Evolutionary conservation across 2,329 filamentous ascomycete genomes (phyloP), one percentile per base, ranked within the genome.

Genomic region (Pseudogymnoascus sp.): DNA sequence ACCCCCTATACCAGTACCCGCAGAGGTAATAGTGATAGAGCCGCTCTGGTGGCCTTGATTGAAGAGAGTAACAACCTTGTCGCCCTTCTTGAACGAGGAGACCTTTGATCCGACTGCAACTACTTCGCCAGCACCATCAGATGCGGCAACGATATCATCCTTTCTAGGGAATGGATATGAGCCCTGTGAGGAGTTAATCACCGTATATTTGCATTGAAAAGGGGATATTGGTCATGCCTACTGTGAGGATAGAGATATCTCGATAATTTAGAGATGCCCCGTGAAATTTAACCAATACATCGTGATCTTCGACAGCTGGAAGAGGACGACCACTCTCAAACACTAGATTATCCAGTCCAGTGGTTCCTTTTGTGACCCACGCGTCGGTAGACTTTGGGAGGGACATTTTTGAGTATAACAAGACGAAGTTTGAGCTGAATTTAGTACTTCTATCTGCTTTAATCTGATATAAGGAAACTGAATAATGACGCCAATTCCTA

Each of bases 61-160:
- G 44, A 87, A 84, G 10, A 88, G 77, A 4, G 83, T 84, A 39
- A 85, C 78, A 60, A 81, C 76, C 70, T 83, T 86, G 36, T 80
- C 77, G 40, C 78, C 84, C 63, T 83, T 80, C 63, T 85, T 76
- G 60, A 84, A 79, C 6, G 86, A 76, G 0, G 77, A 78, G 36
- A 84, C 85, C 62, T 79, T 78, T 9, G 77, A 72, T 60, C 85
- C 85, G 15, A 84, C 78, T 15, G 75, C 74, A 11, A 80, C 61
- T 7, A 81, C 75, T 61, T 76, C 76, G 7, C 78, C 79, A 4
- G 78, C 75, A 35, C 74, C 76, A 63, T 78, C 76, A 0, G 73
- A 76, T 39, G 67, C 68, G 0, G 75, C 71, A 13, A 75, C 67
- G 0, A 75, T 61, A 10, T 63, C 64, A 6, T 64, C 21, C 10